Conservation (phyloP, 768 basidiomycete species). For the Pleurotus sapidus region DNA sequence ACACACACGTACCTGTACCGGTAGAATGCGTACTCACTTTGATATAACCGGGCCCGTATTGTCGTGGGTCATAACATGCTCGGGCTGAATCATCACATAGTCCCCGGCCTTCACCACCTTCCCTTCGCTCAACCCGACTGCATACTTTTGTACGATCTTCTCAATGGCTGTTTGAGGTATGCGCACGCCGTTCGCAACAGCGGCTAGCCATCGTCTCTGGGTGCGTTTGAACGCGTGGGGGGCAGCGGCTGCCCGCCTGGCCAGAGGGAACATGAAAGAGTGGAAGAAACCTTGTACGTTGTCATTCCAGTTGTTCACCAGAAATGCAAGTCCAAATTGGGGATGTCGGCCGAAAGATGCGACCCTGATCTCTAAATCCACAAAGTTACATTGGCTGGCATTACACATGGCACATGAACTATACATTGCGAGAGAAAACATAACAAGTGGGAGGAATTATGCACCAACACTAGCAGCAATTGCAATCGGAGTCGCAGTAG, state of each 20-base stretch:
- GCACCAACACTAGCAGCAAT: constrained; percentile 9
- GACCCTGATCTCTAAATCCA: neutral
- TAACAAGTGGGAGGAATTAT: neutral
- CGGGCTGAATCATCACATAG: constrained; percentile 99
- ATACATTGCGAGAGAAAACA: neutral
- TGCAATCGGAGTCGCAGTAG: constrained; percentile 9
- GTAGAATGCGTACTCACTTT: constrained; percentile 58
- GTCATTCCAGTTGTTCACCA: neutral
- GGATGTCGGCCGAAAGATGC: neutral
- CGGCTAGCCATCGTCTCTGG: constrained; percentile 21
- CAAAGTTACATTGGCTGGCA: neutral
- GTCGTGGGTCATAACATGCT: constrained; percentile 98
- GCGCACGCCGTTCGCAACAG: constrained; percentile 20
- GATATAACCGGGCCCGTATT: constrained; percentile 98
- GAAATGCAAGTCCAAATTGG: neutral
- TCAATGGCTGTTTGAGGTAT: constrained; percentile 89
- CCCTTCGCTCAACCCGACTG: constrained; percentile 81
- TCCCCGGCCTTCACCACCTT: constrained; percentile 89
- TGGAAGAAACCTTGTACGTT: neutral
- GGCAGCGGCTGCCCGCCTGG: neutral
- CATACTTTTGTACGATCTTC: constrained; percentile 96
- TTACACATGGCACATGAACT: neutral
- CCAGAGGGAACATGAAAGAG: constrained; percentile 2
- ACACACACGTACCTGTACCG: constrained; percentile 2
- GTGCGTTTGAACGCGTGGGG: neutral